These are phyloP conservation scores for Oxytropis ochrocephala DNA, from an alignment of 306 rosid genomes.

Conservation along the genomic window DNA sequence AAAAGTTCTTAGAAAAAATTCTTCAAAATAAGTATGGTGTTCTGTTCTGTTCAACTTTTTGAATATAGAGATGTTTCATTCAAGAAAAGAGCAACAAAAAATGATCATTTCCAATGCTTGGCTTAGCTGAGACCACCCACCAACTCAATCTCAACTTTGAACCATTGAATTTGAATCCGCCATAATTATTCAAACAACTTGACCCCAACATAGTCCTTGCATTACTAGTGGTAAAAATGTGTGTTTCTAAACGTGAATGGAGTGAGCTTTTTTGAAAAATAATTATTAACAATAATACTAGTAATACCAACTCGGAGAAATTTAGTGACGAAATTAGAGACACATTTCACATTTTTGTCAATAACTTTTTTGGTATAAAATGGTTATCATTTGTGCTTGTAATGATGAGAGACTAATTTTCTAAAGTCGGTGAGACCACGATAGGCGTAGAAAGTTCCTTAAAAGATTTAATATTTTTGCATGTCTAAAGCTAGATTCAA, in stretches of 20 bases:
- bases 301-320: too few species aligned
- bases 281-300: too few species aligned
- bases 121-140: constrained; percentile 9
- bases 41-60: constrained; percentile 7
- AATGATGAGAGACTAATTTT: too few species aligned
- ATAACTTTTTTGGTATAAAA: too few species aligned
- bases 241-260: not conserved
- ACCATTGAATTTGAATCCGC: constrained; percentile 12
- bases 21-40: not conserved
- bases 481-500: too few species aligned
- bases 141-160: constrained; percentile 10
- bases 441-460: too few species aligned
- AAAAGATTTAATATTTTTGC: too few species aligned
- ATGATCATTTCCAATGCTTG: constrained; percentile 1
- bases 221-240: not conserved
- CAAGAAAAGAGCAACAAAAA: not conserved
- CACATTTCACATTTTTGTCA: too few species aligned
- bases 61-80: constrained; percentile 21
- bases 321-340: too few species aligned
- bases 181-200: constrained; percentile 15
- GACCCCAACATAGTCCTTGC: constrained; percentile 13
- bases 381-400: too few species aligned
- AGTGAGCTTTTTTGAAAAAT: not conserved
- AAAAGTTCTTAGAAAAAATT: too few species aligned
- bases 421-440: too few species aligned